A percentile compares a stretch with the other conserved stretches of the same genome.
These are phyloP conservation scores for Macrocybe gigantea DNA, from an alignment of 768 basidiomycete genomes.

Conservation along the genomic window DNA sequence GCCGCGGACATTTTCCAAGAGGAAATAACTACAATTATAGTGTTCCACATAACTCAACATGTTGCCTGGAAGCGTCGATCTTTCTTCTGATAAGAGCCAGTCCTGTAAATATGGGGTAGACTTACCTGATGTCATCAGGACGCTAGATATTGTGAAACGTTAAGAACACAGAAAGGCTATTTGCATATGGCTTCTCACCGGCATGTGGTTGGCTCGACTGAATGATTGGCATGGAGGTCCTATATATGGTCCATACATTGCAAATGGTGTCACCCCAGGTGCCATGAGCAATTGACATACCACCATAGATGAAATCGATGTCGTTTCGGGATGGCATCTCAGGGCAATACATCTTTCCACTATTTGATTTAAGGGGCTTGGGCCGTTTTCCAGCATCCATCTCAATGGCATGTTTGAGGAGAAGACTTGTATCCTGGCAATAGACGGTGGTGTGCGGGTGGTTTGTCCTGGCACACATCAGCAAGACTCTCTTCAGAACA, in stretches of 20 bases:
- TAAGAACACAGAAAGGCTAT: background rate
- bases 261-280: background rate
- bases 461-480: constrained; percentile 41
- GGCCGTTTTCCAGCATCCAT: constrained; percentile 33
- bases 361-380: constrained; percentile 32
- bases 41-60: constrained; percentile 69
- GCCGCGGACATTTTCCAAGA: constrained; percentile 71
- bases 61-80: constrained; percentile 59
- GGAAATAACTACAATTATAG: constrained; percentile 55
- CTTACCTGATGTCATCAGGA: constrained; percentile 55
- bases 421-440: constrained; percentile 55
- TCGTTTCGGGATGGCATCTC: constrained; percentile 53
- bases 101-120: background rate
- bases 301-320: constrained; percentile 71
- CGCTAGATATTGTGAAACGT: constrained; percentile 26
- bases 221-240: constrained; percentile 79
- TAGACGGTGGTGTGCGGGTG: constrained; percentile 57
- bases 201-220: constrained; percentile 55
- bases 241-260: constrained; percentile 14
- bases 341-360: constrained; percentile 28
- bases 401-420: constrained; percentile 56
- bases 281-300: constrained; percentile 27
- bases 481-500: background rate
- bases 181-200: constrained; percentile 29
- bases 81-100: constrained; percentile 14